phyloP scores from a whole-genome alignment of 2,329 filamentous ascomycete genomes.

The Phaeosphaeriaceae sp. region DNA sequence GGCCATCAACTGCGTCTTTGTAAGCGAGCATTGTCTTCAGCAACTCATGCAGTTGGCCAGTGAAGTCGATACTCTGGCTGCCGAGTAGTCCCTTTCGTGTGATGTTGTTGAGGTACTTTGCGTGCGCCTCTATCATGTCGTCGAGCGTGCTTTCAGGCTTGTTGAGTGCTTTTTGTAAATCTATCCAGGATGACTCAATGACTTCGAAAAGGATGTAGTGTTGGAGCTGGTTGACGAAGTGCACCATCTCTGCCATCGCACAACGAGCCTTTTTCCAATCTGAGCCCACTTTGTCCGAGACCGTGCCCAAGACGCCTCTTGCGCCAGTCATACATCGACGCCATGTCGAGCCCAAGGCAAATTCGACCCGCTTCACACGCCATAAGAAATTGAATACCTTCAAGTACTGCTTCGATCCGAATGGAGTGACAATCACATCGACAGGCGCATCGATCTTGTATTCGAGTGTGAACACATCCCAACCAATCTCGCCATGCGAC shows the following conservation, averaged over 20 bases:
- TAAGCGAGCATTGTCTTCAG: slow-evolving; percentile 93
- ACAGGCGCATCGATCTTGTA: slow-evolving; percentile 98
- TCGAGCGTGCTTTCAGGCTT: slow-evolving; percentile 91
- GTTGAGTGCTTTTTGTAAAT: slow-evolving; percentile 80
- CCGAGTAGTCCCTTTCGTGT: slow-evolving; percentile 95
- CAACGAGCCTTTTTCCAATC: slow-evolving; percentile 93
- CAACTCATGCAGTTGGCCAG: slow-evolving; percentile 89
- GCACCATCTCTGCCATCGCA: slow-evolving; percentile 94
- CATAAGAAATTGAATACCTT: slow-evolving; percentile 99
- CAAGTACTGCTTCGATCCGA: slow-evolving; percentile 93
- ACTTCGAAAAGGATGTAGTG: slow-evolving; percentile 99
- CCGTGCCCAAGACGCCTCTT: slow-evolving; percentile 83
- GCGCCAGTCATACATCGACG: slow-evolving; percentile 94
- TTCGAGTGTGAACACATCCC: slow-evolving; percentile 98
- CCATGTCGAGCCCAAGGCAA: slow-evolving; percentile 89
- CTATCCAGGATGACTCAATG: slow-evolving; percentile 94
- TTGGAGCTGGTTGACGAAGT: slow-evolving; percentile 95
- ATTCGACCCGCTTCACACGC: slow-evolving; percentile 97
- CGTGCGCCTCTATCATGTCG: slow-evolving; percentile 91
- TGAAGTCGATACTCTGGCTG: slow-evolving; percentile 74
- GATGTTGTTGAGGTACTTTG: slow-evolving; percentile 88
- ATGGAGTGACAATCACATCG: slow-evolving; percentile 95
- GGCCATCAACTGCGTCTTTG: slow-evolving; percentile 88
- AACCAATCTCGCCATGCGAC: slow-evolving; percentile 95
- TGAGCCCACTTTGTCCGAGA: slow-evolving; percentile 73